Base-by-base conservation (phyloP, 441 rosid genomes). In the Euphorbia celastroides region DNA sequence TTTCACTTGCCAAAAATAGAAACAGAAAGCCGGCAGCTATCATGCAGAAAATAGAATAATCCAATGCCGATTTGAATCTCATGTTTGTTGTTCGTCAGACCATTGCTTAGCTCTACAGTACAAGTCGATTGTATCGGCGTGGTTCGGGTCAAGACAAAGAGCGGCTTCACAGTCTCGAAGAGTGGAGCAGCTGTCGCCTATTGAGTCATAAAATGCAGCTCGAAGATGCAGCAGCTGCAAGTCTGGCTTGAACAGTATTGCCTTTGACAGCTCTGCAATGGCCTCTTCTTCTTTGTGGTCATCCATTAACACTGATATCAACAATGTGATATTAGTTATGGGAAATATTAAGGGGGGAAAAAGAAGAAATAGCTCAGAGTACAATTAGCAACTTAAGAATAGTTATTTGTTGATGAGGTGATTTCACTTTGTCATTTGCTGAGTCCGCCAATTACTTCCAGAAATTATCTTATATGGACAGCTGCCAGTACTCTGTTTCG, bases 101-200 rank as follows among this genome's bases (percentile, higher is more conserved):
- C 67, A 67, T 41, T 83, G 84, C 64, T 68, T 75, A 36, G 88
- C 84, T 79, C 74, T 88, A 14, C 72, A 74, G 64, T 83, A 87
- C 36, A 95, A 86, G 12, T 88, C 93, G 5, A 82, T 74, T 19
- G 93, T 80, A 65, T 88, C 97, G 0, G 66, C 10, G 32, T 86
- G 93, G 68, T 62, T 57, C 22, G 93, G 89, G 56, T 95, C 97
- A 34, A 92, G 86, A 70, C 97, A 87, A 25, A 95, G 89, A 38
- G 98, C 99, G 58, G 99, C 99, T 82, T 90, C 97, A 66, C 97
- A 92, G 68, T 95, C 99, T 79, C 83, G 83, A 13, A 84, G 11
- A 2, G 97, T 77, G 32, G 84, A 78, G 23, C 70, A 48, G 66
- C 70, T 66, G 72, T 84, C 83, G 36, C 95, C 89, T 78, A 85